Base-by-base conservation (phyloP, 192 early-diverging fungal genomes). In the Coemansia sp. region DNA sequence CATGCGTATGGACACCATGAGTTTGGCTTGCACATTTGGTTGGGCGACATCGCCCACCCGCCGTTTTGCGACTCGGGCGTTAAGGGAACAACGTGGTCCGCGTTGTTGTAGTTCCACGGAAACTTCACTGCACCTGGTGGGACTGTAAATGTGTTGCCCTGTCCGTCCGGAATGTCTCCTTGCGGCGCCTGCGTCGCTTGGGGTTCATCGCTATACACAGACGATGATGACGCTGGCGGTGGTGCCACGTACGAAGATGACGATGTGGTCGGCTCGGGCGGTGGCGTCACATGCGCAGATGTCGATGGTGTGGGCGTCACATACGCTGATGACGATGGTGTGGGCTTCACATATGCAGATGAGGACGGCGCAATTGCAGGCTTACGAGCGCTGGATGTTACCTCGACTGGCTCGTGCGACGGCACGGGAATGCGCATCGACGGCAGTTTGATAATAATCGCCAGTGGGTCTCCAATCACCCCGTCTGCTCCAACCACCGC, bases 41-140 rank as follows among this genome's bases (percentile, higher is more conserved):
- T 42, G 0, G 77, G 77, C 61, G 77, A 80, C 77, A 80, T 80
- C 14, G 77, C 77, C 77, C 77, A 80, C 4, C 77, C 77, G 26
- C 68, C 77, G 62, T 80, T 80, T 7, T 42, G 34, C 1, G 31
- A 36, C 18, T 0, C 1, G 3, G 77, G 77, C 1, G 77, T 80
- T 9, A 80, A 61, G 0, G 72, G 77, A 2, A 80, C 69, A 0
- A 80, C 77, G 57, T 71, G 54, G 58, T 80, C 77, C 0, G 54
- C 26, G 47, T 80, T 80, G 23, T 55, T 54, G 46, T 68, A 66
- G 58, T 74, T 80, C 77, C 77, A 80, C 23, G 77, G 77, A 59
- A 80, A 80, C 34, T 64, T 59, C 42, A 79, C 61, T 0, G 70
- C 76, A 0, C 76, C 76, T 11, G 55, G 7, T 0, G 70, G 62